Evolutionary conservation across 192 early-diverging fungal genomes (phyloP).

Genomic region (Podila epigama): DNA sequence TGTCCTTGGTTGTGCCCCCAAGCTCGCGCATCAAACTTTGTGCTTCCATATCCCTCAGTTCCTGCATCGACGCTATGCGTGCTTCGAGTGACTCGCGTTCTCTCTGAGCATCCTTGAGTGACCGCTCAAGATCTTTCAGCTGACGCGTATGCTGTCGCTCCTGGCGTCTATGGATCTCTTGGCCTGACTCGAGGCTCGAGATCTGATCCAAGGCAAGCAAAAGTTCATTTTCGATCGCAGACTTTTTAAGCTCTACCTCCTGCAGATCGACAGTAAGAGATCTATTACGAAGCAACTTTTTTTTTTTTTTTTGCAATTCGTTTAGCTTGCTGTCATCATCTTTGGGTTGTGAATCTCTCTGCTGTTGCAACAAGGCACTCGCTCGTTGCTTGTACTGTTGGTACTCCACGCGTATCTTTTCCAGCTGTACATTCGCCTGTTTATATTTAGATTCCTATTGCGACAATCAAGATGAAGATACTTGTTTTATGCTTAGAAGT

Average conservation of each 20-base stretch:
- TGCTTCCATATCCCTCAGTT: slow-evolving; percentile 29
- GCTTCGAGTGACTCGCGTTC: slow-evolving; percentile 35
- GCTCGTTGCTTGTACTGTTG: slow-evolving; percentile 66
- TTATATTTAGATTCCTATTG: slow-evolving; percentile 55
- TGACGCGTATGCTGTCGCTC: slow-evolving; percentile 36
- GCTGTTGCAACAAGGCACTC: slow-evolving; percentile 55
- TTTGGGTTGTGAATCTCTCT: slow-evolving; percentile 21
- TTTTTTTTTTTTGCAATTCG: slow-evolving; percentile 36
- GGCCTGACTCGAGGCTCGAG: slow-evolving; percentile 26
- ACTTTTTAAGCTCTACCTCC: slow-evolving; percentile 18
- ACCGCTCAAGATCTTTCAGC: slow-evolving; percentile 39
- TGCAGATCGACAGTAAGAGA: slow-evolving; percentile 22
- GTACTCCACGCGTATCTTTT: slow-evolving; percentile 57
- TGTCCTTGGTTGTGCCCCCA: slow-evolving; percentile 40
- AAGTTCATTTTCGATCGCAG: slow-evolving; percentile 18
- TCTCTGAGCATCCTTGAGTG: slow-evolving; percentile 30
- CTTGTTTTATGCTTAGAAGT: too few species aligned
- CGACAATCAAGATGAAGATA: not conserved
- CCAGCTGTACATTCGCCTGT: slow-evolving; percentile 53
- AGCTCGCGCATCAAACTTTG: slow-evolving; percentile 47
- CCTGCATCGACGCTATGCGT: slow-evolving; percentile 39
- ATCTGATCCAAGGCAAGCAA: slow-evolving; percentile 44
- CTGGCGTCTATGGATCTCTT: slow-evolving; percentile 39
- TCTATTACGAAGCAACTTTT: slow-evolving; percentile 5
- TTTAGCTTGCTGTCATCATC: slow-evolving; percentile 26